Conservation (phyloP, 192 early-diverging fungal species). For the Podila horticola region DNA sequence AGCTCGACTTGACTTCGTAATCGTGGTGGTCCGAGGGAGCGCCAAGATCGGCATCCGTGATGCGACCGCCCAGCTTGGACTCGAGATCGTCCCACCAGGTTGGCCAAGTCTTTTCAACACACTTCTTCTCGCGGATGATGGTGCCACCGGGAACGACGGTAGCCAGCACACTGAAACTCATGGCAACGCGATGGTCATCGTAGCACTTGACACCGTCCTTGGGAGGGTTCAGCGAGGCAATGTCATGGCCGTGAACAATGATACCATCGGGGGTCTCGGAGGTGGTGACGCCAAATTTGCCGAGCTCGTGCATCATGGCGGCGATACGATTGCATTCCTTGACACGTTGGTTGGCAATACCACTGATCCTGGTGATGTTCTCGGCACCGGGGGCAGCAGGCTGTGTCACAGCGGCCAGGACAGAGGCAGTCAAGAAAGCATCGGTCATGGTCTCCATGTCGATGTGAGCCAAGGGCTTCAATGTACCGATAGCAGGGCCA, state of each 20-base stretch:
- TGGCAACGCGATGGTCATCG: conserved; percentile 98
- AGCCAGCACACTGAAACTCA: conserved; percentile 92
- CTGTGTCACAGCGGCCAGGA: conserved; percentile 88
- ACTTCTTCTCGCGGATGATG: conserved; percentile 91
- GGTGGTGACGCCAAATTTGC: conserved; percentile 86
- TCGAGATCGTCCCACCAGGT: conserved; percentile 98
- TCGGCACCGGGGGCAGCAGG: conserved; percentile 52
- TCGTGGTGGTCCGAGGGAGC: conserved; percentile 35
- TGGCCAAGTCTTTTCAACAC: conserved; percentile 99
- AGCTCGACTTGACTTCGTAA: conserved; percentile 25
- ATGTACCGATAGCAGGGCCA: conserved; percentile 79
- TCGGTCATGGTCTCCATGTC: conserved; percentile 99
- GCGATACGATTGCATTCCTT: conserved; percentile 99
- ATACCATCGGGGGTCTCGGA: conserved; percentile 92
- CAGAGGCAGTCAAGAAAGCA: conserved; percentile 96
- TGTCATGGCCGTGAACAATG: conserved; percentile 76
- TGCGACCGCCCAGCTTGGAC: conserved; percentile 74
- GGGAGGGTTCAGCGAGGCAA: conserved; percentile 60
- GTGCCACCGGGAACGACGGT: conserved; percentile 78
- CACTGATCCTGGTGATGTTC: conserved; percentile 85
- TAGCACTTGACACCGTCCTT: conserved; percentile 88
- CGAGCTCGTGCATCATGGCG: conserved; percentile 94
- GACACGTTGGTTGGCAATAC: conserved; percentile 97
- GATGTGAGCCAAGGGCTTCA: conserved; percentile 78
- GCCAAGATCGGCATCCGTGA: conserved; percentile 66